Base-by-base conservation (phyloP, 2,329 filamentous ascomycete genomes). In the Aspergillus tamarii region DNA sequence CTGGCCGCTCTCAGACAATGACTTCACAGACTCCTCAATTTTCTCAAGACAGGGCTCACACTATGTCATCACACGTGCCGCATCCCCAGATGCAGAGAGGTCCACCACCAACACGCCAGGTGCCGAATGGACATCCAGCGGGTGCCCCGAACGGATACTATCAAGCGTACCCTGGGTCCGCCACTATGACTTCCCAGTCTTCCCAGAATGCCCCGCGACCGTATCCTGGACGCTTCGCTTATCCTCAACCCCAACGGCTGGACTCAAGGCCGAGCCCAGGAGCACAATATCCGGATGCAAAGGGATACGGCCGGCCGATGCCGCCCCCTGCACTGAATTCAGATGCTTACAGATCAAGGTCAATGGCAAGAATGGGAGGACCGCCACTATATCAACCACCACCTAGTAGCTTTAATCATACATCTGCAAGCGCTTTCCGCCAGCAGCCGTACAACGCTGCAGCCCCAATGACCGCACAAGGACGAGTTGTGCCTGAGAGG, bases 1-100 rank as follows among this genome's bases (percentile, higher is more conserved):
- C 92, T 53, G 94, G 94, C 63, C 90, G 95, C 77, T 96, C 94
- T 63, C 94, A 97, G 75, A 97, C 94, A 30, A 97, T 98, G 93
- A 95, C 90, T 67, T 93, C 91, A 61, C 89, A 93, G 68, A 85
- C 90, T 36, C 80, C 84, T 64, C 87, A 87, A 72, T 83, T 85
- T 64, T 83, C 84, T 59, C 82, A 84, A 58, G 91, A 91, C 70
- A 88, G 94, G 71, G 92, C 93, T 55, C 89, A 92, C 69, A 96
- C 93, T 64, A 91, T 92, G 89, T 87, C 85, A 50, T 89, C 88
- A 57, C 80, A 82, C 66, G 73, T 78, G 41, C 73, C 76, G 41
- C 78, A 80, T 59, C 78, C 79, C 50, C 79, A 82, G 67, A 77
- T 79, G 70, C 77, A 81, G 58, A 75, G 79, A 69, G 74, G 73